Evolutionary conservation across 495 filamentous ascomycete species (phyloP).

Genomic region (Aspergillus asperescens): DNA sequence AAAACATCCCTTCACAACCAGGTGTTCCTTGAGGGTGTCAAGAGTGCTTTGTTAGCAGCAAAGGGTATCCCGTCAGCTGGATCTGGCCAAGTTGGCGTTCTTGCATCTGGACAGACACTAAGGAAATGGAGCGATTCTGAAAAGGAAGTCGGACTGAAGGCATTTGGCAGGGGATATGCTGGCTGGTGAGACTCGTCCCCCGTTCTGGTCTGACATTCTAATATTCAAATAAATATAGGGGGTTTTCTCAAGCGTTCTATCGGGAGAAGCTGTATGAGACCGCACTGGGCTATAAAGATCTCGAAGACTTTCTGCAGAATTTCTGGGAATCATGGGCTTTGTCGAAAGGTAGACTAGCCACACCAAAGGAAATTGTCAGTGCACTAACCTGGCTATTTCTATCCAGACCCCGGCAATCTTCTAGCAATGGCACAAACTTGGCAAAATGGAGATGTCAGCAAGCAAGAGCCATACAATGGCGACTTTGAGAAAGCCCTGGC

Average conservation of each 20-base stretch:
- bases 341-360: slow-evolving; percentile 48
- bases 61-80: slow-evolving; percentile 52
- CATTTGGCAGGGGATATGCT: slow-evolving; percentile 66
- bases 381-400: slow-evolving; percentile 11
- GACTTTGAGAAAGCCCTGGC: slow-evolving; percentile 60
- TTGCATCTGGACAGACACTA: slow-evolving; percentile 31
- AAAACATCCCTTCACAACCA: slow-evolving; percentile 66
- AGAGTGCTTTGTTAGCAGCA: slow-evolving; percentile 57
- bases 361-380: background rate
- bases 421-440: slow-evolving; percentile 67
- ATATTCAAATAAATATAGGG: slow-evolving; percentile 29
- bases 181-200: slow-evolving; percentile 49
- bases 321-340: slow-evolving; percentile 72
- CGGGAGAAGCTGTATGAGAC: slow-evolving; percentile 59
- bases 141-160: slow-evolving; percentile 57
- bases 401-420: slow-evolving; percentile 59
- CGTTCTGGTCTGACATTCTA: background rate
- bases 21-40: slow-evolving; percentile 69
- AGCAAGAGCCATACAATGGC: slow-evolving; percentile 59
- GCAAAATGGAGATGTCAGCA: slow-evolving; percentile 62
- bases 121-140: slow-evolving; percentile 53
- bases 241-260: slow-evolving; percentile 69
- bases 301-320: slow-evolving; percentile 64
- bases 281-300: slow-evolving; percentile 51
- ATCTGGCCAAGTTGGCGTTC: slow-evolving; percentile 33